Base-by-base conservation (phyloP, 2,329 filamentous ascomycete genomes). In the Pseudopyrenochaeta lycopersici region DNA sequence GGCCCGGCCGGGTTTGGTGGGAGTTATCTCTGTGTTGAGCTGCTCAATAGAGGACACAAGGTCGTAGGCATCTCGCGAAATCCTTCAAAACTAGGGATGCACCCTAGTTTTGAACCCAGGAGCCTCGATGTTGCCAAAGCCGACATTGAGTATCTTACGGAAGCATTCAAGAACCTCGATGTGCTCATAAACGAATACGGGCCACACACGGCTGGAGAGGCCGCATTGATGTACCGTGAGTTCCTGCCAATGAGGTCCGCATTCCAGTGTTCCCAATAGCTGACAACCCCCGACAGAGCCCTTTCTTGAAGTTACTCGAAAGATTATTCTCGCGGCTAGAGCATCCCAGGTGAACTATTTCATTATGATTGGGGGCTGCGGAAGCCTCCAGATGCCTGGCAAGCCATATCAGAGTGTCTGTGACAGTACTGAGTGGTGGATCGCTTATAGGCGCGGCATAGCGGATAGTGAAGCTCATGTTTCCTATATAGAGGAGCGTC, bases 341-440 rank as follows among this genome's bases (percentile, higher is more conserved):
- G 38, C 38, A 4, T 5, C 38, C 7, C 15, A 40, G 38, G 38
- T 40, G 38, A 5, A 5, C 4, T 40, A 40, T 14, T 40, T 40
- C 18, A 40, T 40, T n/a, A 40, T 40, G 38, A 40, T 40, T n/a
- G 38, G 38, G 6, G 38, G 38, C 17, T 40, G 38, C 38, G 38
- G 38, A 3, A 7, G 6, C 7, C 38, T 40, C 5, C 38, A 23
- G 6, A 40, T 40, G 38, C 38, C 38, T 40, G 38, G 38, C 38
- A 40, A 40, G 38, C 38, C 38, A 7, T 40, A 17, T 14, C 38
- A 40, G 18, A 40, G 38, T n/a, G 38, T 40, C 6, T 40, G 38
- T 18, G 38, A 40, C 5, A 7, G 6, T 4, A 3, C 38, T 5
- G 38, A 40, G 6, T 40, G 38, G 38, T 40, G 38, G 38, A 5